Conservation (phyloP, 805 yeast species). For the Dipodascopsis uninucleata region DNA sequence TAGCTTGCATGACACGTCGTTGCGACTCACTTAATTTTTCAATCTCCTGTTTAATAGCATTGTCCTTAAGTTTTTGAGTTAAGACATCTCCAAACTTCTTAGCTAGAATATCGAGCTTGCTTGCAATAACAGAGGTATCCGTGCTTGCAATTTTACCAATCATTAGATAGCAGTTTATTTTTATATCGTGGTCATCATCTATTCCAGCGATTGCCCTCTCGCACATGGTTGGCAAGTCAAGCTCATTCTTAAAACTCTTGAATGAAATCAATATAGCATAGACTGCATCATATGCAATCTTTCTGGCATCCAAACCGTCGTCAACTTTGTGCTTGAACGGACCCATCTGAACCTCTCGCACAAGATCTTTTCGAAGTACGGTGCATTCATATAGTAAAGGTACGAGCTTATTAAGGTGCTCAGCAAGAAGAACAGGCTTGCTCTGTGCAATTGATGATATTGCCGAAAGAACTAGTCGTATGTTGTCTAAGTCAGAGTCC, state of each 20-base stretch:
- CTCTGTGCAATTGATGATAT: constrained; percentile 58
- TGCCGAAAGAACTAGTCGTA: constrained; percentile 57
- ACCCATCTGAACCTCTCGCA: constrained; percentile 72
- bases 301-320: constrained; percentile 69
- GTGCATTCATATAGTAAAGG: constrained; percentile 55
- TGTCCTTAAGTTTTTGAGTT: constrained; percentile 51
- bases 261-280: constrained; percentile 45
- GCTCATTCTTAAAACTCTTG: constrained; percentile 2
- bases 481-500: constrained; percentile 48
- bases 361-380: constrained; percentile 51
- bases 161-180: constrained; percentile 50
- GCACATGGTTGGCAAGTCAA: constrained; percentile 28
- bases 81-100: constrained; percentile 44
- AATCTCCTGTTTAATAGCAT: constrained; percentile 64
- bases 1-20: constrained; percentile 23
- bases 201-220: constrained; percentile 50
- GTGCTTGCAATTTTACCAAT: constrained; percentile 40
- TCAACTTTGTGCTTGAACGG: constrained; percentile 82
- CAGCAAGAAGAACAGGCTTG: constrained; percentile 47
- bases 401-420: constrained; percentile 46
- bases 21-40: constrained; percentile 51
- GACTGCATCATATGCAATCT: constrained; percentile 65
- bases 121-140: constrained; percentile 31
- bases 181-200: constrained; percentile 59
- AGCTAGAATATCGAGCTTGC: constrained; percentile 31